Evolutionary conservation across 23 red algal species (phyloP).

Genomic region (Agarophyton chilense): DNA sequence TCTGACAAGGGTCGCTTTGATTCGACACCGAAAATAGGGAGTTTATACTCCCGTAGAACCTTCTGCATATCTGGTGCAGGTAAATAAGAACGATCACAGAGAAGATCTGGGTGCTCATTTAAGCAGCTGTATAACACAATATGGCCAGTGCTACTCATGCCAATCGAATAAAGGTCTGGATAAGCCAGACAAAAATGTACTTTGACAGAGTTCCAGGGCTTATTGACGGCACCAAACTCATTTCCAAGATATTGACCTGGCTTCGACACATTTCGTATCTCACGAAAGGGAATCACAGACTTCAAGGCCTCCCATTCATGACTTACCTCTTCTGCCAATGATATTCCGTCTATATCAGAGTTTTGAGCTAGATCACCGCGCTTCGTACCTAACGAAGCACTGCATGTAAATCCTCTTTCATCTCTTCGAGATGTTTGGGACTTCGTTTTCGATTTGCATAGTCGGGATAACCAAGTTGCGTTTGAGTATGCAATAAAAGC

Average conservation of each 20-base stretch:
- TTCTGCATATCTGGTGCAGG: slow-evolving; percentile 73
- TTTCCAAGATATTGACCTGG: slow-evolving; percentile 82
- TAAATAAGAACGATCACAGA: slow-evolving; percentile 74
- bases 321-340: not conserved
- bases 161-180: slow-evolving; percentile 79
- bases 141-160: slow-evolving; percentile 81
- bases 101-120: slow-evolving; percentile 69
- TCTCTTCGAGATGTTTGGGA: not conserved
- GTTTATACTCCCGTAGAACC: slow-evolving; percentile 27
- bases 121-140: slow-evolving; percentile 76
- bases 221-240: slow-evolving; percentile 62
- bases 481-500: not conserved
- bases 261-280: slow-evolving; percentile 66
- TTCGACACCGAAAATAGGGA: slow-evolving; percentile 76
- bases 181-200: slow-evolving; percentile 78
- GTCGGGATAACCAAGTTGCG: not conserved
- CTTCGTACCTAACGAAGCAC: not conserved
- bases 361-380: not conserved
- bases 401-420: not conserved
- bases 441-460: not conserved
- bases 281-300: slow-evolving; percentile 50
- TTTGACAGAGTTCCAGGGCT: slow-evolving; percentile 57
- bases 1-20: slow-evolving; percentile 61
- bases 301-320: slow-evolving; percentile 54
- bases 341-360: not conserved